A percentile compares a stretch with the other conserved stretches of the same genome.
Evolutionary conservation across 495 filamentous ascomycete species (phyloP).

Genomic region (Trichoderma asperelloides): DNA sequence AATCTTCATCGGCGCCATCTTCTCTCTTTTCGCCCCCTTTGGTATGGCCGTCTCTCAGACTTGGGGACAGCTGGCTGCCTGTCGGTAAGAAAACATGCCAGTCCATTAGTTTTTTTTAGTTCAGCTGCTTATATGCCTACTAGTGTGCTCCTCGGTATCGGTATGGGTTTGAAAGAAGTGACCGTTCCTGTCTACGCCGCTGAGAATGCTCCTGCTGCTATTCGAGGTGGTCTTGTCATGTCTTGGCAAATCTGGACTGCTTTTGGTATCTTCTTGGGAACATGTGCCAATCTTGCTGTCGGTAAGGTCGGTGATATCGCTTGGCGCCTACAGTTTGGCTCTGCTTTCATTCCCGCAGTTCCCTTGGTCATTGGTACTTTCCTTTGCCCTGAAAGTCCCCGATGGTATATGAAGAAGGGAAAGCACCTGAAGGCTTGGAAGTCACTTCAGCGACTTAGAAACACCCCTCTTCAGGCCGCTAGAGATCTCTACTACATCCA

Average conservation of each 20-base stretch:
- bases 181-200: constrained; percentile 62
- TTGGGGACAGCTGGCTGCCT: constrained; percentile 39
- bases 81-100: background rate
- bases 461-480: constrained; percentile 50
- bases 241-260: constrained; percentile 45
- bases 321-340: constrained; percentile 51
- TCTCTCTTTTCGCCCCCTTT: constrained; percentile 42
- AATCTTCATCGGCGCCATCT: constrained; percentile 54
- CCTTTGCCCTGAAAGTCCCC: constrained; percentile 61
- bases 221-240: constrained; percentile 67
- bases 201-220: constrained; percentile 56
- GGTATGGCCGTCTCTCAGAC: constrained; percentile 46
- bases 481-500: constrained; percentile 52
- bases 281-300: constrained; percentile 14
- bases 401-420: constrained; percentile 58
- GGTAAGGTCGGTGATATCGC: constrained; percentile 24
- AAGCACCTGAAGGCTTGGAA: constrained; percentile 45
- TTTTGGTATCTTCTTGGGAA: constrained; percentile 15
- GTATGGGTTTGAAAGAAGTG: constrained; percentile 48
- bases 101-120: background rate
- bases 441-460: constrained; percentile 53
- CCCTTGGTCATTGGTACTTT: constrained; percentile 53
- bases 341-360: constrained; percentile 63
- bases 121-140: constrained; percentile 30
- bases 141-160: constrained; percentile 55